Evolutionary conservation across 768 basidiomycete genomes (phyloP).

Genomic region (Rhizopogon sp.): DNA sequence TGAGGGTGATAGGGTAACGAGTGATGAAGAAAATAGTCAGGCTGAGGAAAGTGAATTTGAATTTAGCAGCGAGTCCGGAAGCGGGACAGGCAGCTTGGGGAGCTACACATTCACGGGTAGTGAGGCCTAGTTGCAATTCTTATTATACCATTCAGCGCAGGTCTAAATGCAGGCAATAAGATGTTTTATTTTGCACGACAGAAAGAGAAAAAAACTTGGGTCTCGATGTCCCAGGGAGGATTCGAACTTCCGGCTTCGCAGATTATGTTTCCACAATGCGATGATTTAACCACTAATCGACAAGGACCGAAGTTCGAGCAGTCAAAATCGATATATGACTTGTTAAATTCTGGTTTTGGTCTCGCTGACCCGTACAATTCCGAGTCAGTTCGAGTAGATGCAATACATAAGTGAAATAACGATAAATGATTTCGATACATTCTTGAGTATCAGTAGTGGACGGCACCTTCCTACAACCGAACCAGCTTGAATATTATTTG

Average conservation of each 20-base stretch:
- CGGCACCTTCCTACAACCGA: neutral
- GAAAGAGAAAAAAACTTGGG: neutral
- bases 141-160: too few relatives aligned
- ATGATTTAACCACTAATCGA: constrained; percentile 5
- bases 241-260: constrained; percentile 4
- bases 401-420: neutral
- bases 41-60: constrained; percentile 50
- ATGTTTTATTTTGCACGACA: neutral
- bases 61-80: constrained; percentile 43
- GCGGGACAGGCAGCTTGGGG: constrained; percentile 31
- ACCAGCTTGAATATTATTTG: neutral
- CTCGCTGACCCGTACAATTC: too few relatives aligned
- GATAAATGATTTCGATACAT: neutral
- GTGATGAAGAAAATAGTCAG: constrained; percentile 8
- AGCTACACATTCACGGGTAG: neutral
- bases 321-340: neutral
- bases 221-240: constrained; percentile 2
- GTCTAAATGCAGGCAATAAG: neutral
- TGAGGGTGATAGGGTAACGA: constrained; percentile 22
- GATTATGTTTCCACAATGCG: constrained; percentile 2
- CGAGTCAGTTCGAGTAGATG: neutral
- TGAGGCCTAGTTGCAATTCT: neutral
- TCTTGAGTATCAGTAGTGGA: neutral
- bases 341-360: too few relatives aligned
- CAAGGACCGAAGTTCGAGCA: neutral